Percentiles rank a stretch among this genome's conserved stretches.
phyloP scores from a whole-genome alignment of 164 flowering plant genomes.

The Vitis riparia region DNA sequence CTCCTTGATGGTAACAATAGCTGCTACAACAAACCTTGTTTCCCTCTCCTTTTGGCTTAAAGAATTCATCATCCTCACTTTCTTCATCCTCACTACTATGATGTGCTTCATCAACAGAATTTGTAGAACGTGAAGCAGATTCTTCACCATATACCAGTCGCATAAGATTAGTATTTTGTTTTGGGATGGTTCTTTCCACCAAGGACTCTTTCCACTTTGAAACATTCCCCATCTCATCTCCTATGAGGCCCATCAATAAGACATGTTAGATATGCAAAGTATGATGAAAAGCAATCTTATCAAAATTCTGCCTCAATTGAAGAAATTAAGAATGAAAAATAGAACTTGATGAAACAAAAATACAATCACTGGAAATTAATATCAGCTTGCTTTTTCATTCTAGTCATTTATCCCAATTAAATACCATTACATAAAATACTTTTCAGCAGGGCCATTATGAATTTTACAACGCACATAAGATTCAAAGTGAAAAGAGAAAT shows the following conservation, averaged over 20 bases:
- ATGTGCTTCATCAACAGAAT: constrained; percentile 25
- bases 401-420: too few relatives aligned
- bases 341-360: too few relatives aligned
- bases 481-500: not conserved
- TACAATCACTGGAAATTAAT: too few relatives aligned
- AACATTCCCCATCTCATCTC: constrained; percentile 59
- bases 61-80: constrained; percentile 76
- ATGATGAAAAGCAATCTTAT: not conserved
- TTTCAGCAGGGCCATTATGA: too few relatives aligned
- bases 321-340: too few relatives aligned
- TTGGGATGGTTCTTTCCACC: constrained; percentile 40
- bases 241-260: constrained; percentile 21
- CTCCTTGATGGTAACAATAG: not conserved
- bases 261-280: not conserved
- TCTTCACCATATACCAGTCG: constrained; percentile 81
- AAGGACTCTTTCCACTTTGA: constrained; percentile 84
- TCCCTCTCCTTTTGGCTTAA: constrained; percentile 75
- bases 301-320: not conserved
- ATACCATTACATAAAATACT: too few relatives aligned
- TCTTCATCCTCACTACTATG: constrained; percentile 56
- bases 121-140: constrained; percentile 25
- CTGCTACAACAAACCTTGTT: constrained; percentile 48
- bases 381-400: too few relatives aligned
- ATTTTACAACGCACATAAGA: not conserved
- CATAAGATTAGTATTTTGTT: constrained; percentile 61